Conservation (phyloP, 2,329 filamentous ascomycete species). For the Neofusicoccum sp. region DNA sequence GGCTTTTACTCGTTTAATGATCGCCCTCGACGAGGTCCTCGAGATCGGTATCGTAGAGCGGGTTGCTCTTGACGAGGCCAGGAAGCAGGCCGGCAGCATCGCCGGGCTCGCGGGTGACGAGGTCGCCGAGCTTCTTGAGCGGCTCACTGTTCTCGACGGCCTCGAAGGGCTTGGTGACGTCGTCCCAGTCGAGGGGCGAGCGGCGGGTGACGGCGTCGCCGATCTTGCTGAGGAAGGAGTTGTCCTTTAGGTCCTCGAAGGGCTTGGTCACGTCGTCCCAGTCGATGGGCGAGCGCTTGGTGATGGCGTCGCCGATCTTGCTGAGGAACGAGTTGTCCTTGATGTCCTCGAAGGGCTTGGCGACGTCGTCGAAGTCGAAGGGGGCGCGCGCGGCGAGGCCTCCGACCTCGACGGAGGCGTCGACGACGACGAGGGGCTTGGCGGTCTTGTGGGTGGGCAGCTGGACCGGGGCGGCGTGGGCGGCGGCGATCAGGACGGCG, state of each 20-base stretch:
- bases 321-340: no score
- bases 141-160: neutral
- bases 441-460: slow-evolving; percentile 15
- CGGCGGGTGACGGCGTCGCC: neutral
- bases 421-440: slow-evolving; percentile 1
- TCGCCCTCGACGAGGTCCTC: neutral
- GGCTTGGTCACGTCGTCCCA: no score
- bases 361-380: neutral
- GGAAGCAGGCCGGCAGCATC: neutral
- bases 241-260: no score
- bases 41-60: neutral
- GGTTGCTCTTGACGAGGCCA: neutral
- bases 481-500: slow-evolving; percentile 2
- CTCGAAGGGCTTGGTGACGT: neutral
- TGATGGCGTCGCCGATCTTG: neutral
- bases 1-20: neutral
- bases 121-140: neutral
- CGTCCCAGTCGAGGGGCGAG: neutral
- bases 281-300: neutral
- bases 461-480: slow-evolving; percentile 7
- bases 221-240: no score
- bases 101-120: neutral
- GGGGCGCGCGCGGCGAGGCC: neutral
- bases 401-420: neutral
- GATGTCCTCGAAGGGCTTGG: neutral